Evolutionary conservation across 116 monocot genomes (phyloP), one percentile per base, ranked within the genome.

Genomic region (Papilionanthe hybrid): DNA sequence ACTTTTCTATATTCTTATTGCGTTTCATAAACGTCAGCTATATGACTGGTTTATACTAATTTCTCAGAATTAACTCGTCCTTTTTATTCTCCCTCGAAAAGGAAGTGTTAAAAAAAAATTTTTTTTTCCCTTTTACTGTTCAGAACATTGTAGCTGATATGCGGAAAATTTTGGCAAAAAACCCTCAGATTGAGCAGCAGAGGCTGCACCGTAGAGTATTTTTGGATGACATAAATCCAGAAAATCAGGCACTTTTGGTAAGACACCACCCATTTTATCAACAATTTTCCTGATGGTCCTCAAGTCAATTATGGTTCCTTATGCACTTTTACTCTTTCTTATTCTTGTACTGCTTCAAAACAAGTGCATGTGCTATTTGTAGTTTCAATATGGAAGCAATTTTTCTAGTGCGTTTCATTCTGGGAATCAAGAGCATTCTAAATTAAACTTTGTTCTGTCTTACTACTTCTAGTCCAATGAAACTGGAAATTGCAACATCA

Each of bases 101-200:
- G 22, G 32, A 60, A 20, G 23, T 68, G 23, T 68, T 48, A 13
- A 29, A 12, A 9, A 32, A n/a, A n/a, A n/a, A n/a, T n/a, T n/a
- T 19, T 7, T 20, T 27, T 1, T 82, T 6, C 2, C 29, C 69
- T 57, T 78, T 75, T 28, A 53, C 43, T 80, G 53, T 19, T 72
- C 87, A 97, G 98, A 93, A 79, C 73, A 95, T 95, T 83, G 95
- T 95, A 30, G 91, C 95, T 42, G 95, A 95, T 79, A 95, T 95
- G 95, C 83, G 98, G 12, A 98, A 98, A 82, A 94, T 98, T 22
- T 76, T 98, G 79, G 91, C 98, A 47, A 98, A 98, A 83, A 91
- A 94, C 87, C 94, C 98, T 83, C 94, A 91, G 83, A 92, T 98
- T 69, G 98, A 98, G 74, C 98, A 98, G 72, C 88, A 94, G 82